Percentiles rank a stretch among this genome's conserved stretches.
Conservation (phyloP, 345 rosid species). For the Eucalyptus melliodora region DNA sequence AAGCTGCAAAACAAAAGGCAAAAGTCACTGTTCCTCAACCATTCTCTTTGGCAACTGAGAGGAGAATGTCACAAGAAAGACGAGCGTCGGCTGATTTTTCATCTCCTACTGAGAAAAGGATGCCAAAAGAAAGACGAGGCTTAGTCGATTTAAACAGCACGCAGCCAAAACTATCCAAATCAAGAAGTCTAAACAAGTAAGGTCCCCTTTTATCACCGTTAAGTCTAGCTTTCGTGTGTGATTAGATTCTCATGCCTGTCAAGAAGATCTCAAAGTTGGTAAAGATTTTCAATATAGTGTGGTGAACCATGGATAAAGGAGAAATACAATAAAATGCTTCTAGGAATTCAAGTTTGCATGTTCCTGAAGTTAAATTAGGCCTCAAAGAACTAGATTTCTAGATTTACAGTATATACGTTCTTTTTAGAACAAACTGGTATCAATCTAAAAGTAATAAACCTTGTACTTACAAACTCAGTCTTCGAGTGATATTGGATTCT, state of each 20-base stretch:
- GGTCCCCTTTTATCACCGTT: background rate
- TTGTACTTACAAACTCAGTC: background rate
- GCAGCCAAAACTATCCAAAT: conserved; percentile 4
- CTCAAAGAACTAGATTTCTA: background rate
- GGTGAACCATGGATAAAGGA: background rate
- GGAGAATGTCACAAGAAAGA: conserved; percentile 13
- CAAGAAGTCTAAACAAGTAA: conserved; percentile 14
- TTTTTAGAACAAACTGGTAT: background rate
- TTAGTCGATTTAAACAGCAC: background rate
- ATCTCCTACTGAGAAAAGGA: background rate
- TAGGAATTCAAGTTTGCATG: background rate
- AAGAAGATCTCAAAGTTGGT: background rate
- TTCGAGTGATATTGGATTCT: background rate
- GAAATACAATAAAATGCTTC: background rate
- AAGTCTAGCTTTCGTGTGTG: background rate
- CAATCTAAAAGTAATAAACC: background rate
- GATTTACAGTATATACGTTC: background rate
- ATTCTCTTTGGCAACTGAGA: conserved; percentile 19
- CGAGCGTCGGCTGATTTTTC: background rate
- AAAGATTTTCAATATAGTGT: background rate
- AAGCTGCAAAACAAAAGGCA: background rate
- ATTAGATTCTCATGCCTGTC: background rate
- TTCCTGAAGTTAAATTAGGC: background rate
- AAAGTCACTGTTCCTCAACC: conserved; percentile 24
- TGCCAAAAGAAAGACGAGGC: background rate